A percentile compares a stretch with the other conserved stretches of the same genome.
These are phyloP conservation scores for Ganoderma meredithae DNA, from an alignment of 1,284 basidiomycete species.

Conservation along the genomic window DNA sequence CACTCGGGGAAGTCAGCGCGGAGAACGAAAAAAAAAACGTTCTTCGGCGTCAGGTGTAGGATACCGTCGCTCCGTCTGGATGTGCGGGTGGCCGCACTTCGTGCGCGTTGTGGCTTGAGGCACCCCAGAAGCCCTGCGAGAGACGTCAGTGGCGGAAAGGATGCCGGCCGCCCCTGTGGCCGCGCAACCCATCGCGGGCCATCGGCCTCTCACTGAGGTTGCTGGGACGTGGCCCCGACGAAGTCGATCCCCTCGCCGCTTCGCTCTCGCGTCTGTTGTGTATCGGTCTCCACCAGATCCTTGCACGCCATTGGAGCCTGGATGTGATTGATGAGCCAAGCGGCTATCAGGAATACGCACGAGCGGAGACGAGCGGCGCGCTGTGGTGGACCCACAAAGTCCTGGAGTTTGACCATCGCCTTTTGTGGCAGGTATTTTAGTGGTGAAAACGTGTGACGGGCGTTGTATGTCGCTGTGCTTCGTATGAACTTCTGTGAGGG, in stretches of 20 bases:
- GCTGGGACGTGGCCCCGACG: not conserved
- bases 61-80: not conserved
- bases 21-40: not conserved
- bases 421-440: conserved; percentile 10
- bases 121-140: no score
- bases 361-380: not conserved
- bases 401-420: conserved; percentile 1
- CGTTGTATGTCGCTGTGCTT: conserved; percentile 3
- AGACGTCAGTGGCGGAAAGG: not conserved
- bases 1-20: not conserved
- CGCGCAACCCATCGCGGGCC: not conserved
- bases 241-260: not conserved
- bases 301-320: not conserved
- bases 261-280: not conserved
- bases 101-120: not conserved
- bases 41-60: not conserved
- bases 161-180: not conserved
- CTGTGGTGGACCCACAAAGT: conserved; percentile 6
- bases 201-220: not conserved
- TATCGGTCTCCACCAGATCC: not conserved
- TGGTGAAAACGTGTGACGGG: conserved; percentile 8
- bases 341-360: conserved; percentile 12
- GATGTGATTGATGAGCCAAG: not conserved
- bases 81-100: not conserved
- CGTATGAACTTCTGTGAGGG: not conserved